Evolutionary conservation across 768 basidiomycete genomes (phyloP).

Genomic region (Agaricus sinodeliciosus): DNA sequence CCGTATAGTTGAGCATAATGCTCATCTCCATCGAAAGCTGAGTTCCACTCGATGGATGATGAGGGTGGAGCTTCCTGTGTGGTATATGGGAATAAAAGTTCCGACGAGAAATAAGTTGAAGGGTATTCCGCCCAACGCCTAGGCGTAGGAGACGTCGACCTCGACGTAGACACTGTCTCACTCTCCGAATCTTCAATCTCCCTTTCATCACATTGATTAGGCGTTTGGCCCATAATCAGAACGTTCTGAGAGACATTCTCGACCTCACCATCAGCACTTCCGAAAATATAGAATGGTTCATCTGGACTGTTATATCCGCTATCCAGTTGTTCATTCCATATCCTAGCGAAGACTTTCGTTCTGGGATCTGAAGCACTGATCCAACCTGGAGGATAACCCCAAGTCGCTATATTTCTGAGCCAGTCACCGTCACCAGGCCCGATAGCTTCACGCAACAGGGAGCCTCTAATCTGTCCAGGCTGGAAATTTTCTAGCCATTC

Average conservation of each 20-base stretch:
- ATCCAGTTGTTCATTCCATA: conserved; percentile 31
- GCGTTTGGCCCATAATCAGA: conserved; percentile 8
- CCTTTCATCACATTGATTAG: not conserved
- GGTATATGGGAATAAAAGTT: conserved; percentile 46
- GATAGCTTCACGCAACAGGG: conserved; percentile 48
- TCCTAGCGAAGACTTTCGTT: conserved; percentile 38
- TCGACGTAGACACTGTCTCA: not conserved
- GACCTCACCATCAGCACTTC: conserved; percentile 20
- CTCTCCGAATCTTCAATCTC: not conserved
- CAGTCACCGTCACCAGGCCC: conserved; percentile 38
- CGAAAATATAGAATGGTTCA: conserved; percentile 29
- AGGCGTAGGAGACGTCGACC: not conserved
- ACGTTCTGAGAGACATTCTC: conserved; percentile 27
- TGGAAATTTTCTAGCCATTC: conserved; percentile 54
- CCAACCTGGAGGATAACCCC: conserved; percentile 83
- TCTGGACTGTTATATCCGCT: conserved; percentile 19
- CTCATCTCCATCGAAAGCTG: conserved; percentile 23
- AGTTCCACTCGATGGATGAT: conserved; percentile 13
- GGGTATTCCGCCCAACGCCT: conserved; percentile 63
- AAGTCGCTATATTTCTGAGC: conserved; percentile 56
- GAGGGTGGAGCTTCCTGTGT: conserved; percentile 30
- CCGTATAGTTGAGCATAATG: conserved; percentile 21
- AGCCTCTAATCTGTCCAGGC: conserved; percentile 50
- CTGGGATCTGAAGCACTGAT: conserved; percentile 44
- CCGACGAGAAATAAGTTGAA: conserved; percentile 48